These are phyloP conservation scores for Thielaviopsis populi DNA, from an alignment of 2,329 filamentous ascomycete genomes.

Conservation along the genomic window DNA sequence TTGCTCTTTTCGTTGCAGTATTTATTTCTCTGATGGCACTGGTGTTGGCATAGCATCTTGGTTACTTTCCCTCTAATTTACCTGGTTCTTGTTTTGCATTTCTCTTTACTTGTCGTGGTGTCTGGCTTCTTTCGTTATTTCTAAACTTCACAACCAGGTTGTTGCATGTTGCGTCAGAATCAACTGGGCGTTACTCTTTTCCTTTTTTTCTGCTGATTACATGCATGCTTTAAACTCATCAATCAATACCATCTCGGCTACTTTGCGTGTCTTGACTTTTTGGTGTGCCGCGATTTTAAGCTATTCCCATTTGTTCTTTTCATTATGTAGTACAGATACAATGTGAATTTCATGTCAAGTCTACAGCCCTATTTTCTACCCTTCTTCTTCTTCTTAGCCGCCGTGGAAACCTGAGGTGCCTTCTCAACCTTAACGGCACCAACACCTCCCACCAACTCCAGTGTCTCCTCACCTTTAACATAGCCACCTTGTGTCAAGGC, in stretches of 20 bases:
- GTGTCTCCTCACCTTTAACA: slow-evolving; percentile 56
- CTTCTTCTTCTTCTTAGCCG: slow-evolving; percentile 33
- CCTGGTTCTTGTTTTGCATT: background rate
- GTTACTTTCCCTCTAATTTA: background rate
- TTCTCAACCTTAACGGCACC: slow-evolving; percentile 51
- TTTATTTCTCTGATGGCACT: slow-evolving; percentile 2
- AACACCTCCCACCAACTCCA: slow-evolving; percentile 47
- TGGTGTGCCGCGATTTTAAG: background rate
- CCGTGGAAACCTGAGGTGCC: slow-evolving; percentile 25
- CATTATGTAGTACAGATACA: background rate
- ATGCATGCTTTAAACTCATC: background rate
- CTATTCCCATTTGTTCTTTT: background rate
- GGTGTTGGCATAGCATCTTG: slow-evolving; percentile 5
- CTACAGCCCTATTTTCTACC: slow-evolving; percentile 29
- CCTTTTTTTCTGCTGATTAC: background rate
- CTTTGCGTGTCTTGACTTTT: background rate
- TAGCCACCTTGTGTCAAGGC: slow-evolving; percentile 75
- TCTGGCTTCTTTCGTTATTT: background rate
- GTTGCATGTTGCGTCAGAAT: background rate
- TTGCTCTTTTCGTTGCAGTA: slow-evolving; percentile 8
- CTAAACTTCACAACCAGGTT: background rate
- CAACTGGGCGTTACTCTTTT: background rate
- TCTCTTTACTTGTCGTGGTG: background rate
- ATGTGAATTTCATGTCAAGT: background rate
- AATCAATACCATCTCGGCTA: background rate